Evolutionary conservation across 345 rosid genomes (phyloP), one percentile per base, ranked within the genome.

Genomic region (Isatis tinctoria): DNA sequence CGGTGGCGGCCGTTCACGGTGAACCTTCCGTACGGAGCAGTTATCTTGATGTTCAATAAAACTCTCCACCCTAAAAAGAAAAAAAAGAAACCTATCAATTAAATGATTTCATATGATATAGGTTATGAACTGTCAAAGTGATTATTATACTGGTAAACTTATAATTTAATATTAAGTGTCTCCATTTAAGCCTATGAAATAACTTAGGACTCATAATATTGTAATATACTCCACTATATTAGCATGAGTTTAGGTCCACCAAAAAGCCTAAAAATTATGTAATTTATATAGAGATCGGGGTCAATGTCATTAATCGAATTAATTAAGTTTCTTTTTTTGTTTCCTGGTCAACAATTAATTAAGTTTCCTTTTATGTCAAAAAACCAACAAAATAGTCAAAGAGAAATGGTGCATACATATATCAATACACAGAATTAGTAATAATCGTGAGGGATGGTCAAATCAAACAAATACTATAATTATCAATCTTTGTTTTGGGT

Each of bases 1-100:
- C 9, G 85, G 92, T 5, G 80, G 81, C 3, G 85, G 92, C 5
- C 54, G 72, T 76, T 70, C 80, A 64, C 54, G 75, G 72, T 86
- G 89, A 69, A 70, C 78, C 72, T 79, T 76, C 54, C 87, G 83
- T 66, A 84, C 75, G 10, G 83, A 80, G 43, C 97, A 91, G 36
- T 75, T 84, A 73, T 91, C 97, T 81, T 91, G 97, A 68, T 91
- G 97, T 43, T 91, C 97, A 8, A 91, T 91, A 74, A 89, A 91
- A 81, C 93, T 91, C 84, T 91, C 95, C 35, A 89, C 95, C 83
- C 95, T 91, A 69, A 36, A 67, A 76, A 13, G 33, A 59, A 67
- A 12, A 64, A 10, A 43, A 48, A 32, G 18, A 37, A 71, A 58
- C 67, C 28, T 65, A 59, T 30, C 14, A 41, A 40, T 61, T 30